These are phyloP conservation scores for Gossypium mustelinum DNA, from an alignment of 345 rosid genomes.

Conservation along the genomic window DNA sequence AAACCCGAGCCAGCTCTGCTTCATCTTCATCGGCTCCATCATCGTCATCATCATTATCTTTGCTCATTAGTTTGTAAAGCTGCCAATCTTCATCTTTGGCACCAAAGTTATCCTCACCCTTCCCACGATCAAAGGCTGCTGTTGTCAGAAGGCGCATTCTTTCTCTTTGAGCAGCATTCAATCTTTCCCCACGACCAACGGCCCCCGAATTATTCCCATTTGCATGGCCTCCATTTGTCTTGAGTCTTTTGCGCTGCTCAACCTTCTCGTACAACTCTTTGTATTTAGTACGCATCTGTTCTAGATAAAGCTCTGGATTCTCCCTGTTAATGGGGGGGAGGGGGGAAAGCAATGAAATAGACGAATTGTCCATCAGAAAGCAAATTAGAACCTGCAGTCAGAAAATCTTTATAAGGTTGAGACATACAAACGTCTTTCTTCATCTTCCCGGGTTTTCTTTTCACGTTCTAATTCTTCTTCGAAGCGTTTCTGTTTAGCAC, in stretches of 20 bases:
- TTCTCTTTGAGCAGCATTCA: conserved; percentile 90
- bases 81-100: conserved; percentile 97
- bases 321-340: conserved; percentile 39
- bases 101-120: conserved; percentile 92
- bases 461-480: conserved; percentile 82
- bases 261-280: conserved; percentile 74
- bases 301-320: conserved; percentile 80
- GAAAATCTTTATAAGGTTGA: conserved; percentile 11
- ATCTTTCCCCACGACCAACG: conserved; percentile 92
- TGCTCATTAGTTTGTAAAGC: conserved; percentile 89
- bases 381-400: background rate
- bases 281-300: conserved; percentile 62
- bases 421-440: conserved; percentile 77
- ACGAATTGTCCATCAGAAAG: background rate
- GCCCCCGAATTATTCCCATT: conserved; percentile 75
- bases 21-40: conserved; percentile 58
- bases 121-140: conserved; percentile 96
- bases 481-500: conserved; percentile 84
- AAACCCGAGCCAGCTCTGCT: conserved; percentile 60
- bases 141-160: conserved; percentile 93
- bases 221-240: conserved; percentile 63
- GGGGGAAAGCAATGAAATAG: conserved; percentile 8
- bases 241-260: conserved; percentile 80
- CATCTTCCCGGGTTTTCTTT: conserved; percentile 69
- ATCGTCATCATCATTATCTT: conserved; percentile 58